phyloP scores from a whole-genome alignment of 1,284 basidiomycete species.

The Leccinum griseonigrum region DNA sequence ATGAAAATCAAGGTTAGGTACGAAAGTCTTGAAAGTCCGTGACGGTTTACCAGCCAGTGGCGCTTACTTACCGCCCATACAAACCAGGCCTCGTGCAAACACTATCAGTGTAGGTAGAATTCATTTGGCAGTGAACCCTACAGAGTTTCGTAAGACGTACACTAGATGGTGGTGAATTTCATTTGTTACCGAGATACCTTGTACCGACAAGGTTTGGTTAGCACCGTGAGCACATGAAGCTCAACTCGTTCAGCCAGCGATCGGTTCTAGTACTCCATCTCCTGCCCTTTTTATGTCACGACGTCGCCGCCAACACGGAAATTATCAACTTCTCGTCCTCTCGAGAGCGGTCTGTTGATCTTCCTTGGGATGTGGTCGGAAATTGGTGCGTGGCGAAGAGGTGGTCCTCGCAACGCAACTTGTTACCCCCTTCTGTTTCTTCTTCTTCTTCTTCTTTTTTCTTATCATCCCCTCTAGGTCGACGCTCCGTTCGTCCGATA shows the following conservation, averaged over 20 bases:
- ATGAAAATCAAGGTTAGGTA: conserved; percentile 19
- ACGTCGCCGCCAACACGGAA: conserved; percentile 56
- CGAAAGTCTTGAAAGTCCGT: conserved; percentile 27
- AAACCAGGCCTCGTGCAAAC: conserved; percentile 18
- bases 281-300: conserved; percentile 27
- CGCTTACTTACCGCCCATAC: conserved; percentile 23
- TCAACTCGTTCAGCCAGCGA: conserved; percentile 8
- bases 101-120: conserved; percentile 8
- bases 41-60: conserved; percentile 20
- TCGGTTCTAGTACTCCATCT: conserved; percentile 15
- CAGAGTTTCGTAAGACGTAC: conserved; percentile 9
- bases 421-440: neutral
- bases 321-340: conserved; percentile 55
- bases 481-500: conserved; percentile 24
- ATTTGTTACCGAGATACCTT: conserved; percentile 14
- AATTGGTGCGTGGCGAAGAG: conserved; percentile 37
- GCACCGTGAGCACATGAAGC: conserved; percentile 20
- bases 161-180: conserved; percentile 12
- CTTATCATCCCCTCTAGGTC: conserved; percentile 28
- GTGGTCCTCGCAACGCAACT: neutral
- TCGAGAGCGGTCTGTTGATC: conserved; percentile 19
- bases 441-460: neutral
- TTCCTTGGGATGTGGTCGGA: conserved; percentile 31
- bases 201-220: conserved; percentile 7
- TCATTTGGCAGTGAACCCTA: conserved; percentile 9